A percentile compares a stretch with the other conserved stretches of the same genome.
These are phyloP conservation scores for Jaltomata sinuosa DNA, from an alignment of 257 asterid genomes.

Conservation along the genomic window DNA sequence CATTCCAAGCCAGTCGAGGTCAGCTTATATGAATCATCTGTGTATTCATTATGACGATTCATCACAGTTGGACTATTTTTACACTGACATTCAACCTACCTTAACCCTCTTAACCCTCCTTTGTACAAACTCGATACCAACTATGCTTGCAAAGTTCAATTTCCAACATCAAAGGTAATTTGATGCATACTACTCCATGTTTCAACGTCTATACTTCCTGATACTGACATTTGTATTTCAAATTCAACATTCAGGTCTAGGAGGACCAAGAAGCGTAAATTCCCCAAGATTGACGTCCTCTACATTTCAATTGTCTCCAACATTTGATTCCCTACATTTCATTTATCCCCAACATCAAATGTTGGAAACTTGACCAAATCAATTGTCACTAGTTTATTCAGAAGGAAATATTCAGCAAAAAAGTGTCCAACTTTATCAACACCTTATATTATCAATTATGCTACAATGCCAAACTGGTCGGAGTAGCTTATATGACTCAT, in stretches of 20 bases:
- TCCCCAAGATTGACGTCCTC: background rate
- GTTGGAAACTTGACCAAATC: background rate
- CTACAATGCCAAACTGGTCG: background rate
- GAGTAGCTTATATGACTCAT: background rate
- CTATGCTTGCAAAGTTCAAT: background rate
- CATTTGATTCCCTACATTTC: background rate
- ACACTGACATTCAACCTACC: background rate
- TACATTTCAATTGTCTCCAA: background rate
- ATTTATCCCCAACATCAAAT: background rate
- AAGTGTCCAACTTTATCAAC: background rate
- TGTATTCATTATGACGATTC: background rate
- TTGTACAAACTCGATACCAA: background rate
- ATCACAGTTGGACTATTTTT: background rate
- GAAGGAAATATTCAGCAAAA: background rate
- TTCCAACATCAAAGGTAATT: background rate
- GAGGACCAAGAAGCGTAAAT: background rate
- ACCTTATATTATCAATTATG: background rate
- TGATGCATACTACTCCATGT: background rate
- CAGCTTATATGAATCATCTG: background rate
- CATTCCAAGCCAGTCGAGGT: background rate
- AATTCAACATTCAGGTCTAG: background rate
- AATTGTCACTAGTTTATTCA: background rate
- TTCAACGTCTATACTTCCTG: background rate
- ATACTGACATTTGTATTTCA: background rate
- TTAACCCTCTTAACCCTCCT: background rate